These are phyloP conservation scores for Xerocomellus intermedius DNA, from an alignment of 768 basidiomycete species.

Conservation along the genomic window DNA sequence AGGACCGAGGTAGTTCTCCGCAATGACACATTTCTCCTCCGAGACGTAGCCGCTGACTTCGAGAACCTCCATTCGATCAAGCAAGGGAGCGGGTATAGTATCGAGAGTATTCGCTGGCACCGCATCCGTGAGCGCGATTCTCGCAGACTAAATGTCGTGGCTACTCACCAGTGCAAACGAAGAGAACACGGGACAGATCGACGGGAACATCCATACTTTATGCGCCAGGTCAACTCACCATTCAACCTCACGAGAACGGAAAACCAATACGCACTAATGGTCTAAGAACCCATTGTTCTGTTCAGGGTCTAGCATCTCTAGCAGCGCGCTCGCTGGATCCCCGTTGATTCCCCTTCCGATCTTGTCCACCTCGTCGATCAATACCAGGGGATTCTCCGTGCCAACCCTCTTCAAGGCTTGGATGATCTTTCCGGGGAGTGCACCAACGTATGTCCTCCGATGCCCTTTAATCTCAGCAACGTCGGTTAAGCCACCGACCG, in stretches of 20 bases:
- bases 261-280: constrained; percentile 71
- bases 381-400: constrained; percentile 89
- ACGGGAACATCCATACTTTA: constrained; percentile 95
- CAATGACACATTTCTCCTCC: constrained; percentile 89
- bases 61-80: constrained; percentile 95
- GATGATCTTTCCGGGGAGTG: constrained; percentile 92
- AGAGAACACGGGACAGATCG: constrained; percentile 92
- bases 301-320: constrained; percentile 94
- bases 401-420: constrained; percentile 92
- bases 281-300: constrained; percentile 94
- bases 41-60: constrained; percentile 94
- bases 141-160: neutral
- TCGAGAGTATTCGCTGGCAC: constrained; percentile 81
- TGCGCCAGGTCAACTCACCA: constrained; percentile 1
- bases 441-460: constrained; percentile 93
- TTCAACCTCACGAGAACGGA: neutral
- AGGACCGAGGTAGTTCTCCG: constrained; percentile 83
- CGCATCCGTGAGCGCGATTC: constrained; percentile 5
- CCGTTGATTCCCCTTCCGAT: constrained; percentile 90
- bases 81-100: constrained; percentile 89
- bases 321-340: constrained; percentile 85
- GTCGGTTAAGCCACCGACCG: constrained; percentile 94
- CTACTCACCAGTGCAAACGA: constrained; percentile 81
- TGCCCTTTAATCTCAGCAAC: constrained; percentile 99
- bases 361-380: constrained; percentile 97